phyloP scores from a whole-genome alignment of 129 eudicot genomes.

The Chrysanthemum seticuspe region DNA sequence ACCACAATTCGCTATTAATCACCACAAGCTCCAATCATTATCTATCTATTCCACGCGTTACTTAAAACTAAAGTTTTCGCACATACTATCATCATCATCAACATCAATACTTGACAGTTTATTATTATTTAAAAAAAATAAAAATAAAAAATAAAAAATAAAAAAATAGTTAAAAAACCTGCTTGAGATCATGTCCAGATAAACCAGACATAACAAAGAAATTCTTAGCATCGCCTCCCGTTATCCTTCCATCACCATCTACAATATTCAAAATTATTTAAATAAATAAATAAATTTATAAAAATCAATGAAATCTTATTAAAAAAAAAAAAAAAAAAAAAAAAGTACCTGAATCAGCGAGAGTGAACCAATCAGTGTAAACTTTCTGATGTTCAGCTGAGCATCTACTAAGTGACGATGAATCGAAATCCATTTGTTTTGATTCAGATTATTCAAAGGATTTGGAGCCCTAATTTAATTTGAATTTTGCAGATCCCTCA shows the following conservation, averaged over 20 bases:
- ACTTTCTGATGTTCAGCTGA: conserved; percentile 74
- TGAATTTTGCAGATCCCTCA: too few relatives aligned
- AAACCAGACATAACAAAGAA: conserved; percentile 79
- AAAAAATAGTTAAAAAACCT: conserved; percentile 39
- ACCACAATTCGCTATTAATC: too few relatives aligned
- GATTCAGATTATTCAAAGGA: too few relatives aligned
- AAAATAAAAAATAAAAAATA: too few relatives aligned
- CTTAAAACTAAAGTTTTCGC: too few relatives aligned
- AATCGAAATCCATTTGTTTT: conserved; percentile 60
- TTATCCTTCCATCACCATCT: conserved; percentile 93
- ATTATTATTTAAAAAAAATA: too few relatives aligned
- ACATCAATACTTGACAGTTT: too few relatives aligned
- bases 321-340: not conserved
- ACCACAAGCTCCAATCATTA: too few relatives aligned
- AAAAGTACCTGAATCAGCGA: conserved; percentile 74
- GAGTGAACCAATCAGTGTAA: conserved; percentile 82
- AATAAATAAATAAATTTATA: not conserved
- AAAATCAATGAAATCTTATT: not conserved
- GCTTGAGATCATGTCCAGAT: conserved; percentile 80
- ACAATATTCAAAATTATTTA: conserved; percentile 2
- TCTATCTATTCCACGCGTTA: too few relatives aligned
- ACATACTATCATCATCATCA: too few relatives aligned
- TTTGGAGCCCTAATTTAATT: not conserved
- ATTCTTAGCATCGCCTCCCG: conserved; percentile 80
- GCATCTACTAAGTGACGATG: conserved; percentile 74